phyloP scores from a whole-genome alignment of 257 asterid genomes.

The Solanum rostratum region DNA sequence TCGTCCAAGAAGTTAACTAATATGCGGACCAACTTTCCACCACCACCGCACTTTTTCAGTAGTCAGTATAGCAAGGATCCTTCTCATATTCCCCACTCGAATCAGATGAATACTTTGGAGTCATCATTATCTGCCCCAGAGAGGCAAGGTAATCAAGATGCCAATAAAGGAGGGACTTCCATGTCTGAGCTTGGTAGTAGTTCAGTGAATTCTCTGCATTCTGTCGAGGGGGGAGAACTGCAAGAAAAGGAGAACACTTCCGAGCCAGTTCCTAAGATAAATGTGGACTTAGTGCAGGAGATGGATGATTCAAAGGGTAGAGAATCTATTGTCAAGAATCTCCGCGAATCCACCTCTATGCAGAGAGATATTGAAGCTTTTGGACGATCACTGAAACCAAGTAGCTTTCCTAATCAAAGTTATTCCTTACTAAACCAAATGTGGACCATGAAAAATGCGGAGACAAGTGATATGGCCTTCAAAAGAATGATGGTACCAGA shows the following conservation, averaged over 20 bases:
- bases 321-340: conserved; percentile 26
- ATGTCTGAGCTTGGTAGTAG: conserved; percentile 9
- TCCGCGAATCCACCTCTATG: conserved; percentile 39
- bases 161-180: conserved; percentile 9
- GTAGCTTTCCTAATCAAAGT: conserved; percentile 37
- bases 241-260: conserved; percentile 28
- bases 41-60: conserved; percentile 25
- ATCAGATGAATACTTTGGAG: conserved; percentile 38
- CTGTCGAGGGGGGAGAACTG: conserved; percentile 24
- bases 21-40: conserved; percentile 35
- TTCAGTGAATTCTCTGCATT: conserved; percentile 22
- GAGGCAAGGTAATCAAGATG: conserved; percentile 20
- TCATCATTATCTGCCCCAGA: conserved; percentile 32
- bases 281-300: conserved; percentile 15
- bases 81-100: conserved; percentile 20
- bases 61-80: conserved; percentile 23
- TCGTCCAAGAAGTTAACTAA: conserved; percentile 21
- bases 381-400: conserved; percentile 71
- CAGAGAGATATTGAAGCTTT: conserved; percentile 66
- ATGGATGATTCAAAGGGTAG: conserved; percentile 22
- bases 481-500: conserved; percentile 56
- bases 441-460: conserved; percentile 33
- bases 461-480: conserved; percentile 30
- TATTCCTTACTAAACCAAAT: conserved; percentile 45
- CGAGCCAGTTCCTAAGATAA: conserved; percentile 13